Evolutionary conservation across 352 stramenopile species (phyloP).

Genomic region (Hyaloperonospora arabidopsidis): DNA sequence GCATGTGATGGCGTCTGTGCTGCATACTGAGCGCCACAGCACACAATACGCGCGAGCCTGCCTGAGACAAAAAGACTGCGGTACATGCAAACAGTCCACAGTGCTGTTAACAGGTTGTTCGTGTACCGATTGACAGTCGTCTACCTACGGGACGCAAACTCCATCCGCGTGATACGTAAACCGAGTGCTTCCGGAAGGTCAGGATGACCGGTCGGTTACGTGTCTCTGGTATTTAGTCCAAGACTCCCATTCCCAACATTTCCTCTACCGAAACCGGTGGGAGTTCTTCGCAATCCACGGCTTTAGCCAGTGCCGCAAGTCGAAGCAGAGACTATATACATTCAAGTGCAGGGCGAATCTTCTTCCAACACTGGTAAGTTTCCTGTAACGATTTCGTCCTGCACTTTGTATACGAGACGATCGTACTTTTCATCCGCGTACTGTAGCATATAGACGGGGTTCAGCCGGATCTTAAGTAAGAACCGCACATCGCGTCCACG

Average conservation of each 20-base stretch:
- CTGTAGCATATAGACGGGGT: constrained; percentile 68
- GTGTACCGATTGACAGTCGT: too few relatives aligned
- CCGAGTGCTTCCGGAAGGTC: too few relatives aligned
- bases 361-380: constrained; percentile 79
- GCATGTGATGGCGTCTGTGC: too few relatives aligned
- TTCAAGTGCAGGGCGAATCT: too few relatives aligned
- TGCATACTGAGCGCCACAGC: too few relatives aligned
- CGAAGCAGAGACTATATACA: constrained; percentile 67
- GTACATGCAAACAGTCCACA: too few relatives aligned
- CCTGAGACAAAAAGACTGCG: too few relatives aligned
- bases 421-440: constrained; percentile 82
- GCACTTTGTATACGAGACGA: constrained; percentile 81
- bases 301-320: constrained; percentile 70
- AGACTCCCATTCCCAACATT: constrained; percentile 57
- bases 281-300: constrained; percentile 66
- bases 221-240: constrained; percentile 88
- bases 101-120: too few relatives aligned
- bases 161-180: too few relatives aligned
- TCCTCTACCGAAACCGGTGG: constrained; percentile 49
- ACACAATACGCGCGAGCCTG: too few relatives aligned
- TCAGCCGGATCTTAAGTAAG: constrained; percentile 90
- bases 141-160: too few relatives aligned
- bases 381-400: constrained; percentile 88
- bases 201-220: too few relatives aligned
- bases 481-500: constrained; percentile 87